A percentile compares a stretch with the other conserved stretches of the same genome.
Conservation (phyloP, 331 rosid species). For the Quercus phellos region DNA sequence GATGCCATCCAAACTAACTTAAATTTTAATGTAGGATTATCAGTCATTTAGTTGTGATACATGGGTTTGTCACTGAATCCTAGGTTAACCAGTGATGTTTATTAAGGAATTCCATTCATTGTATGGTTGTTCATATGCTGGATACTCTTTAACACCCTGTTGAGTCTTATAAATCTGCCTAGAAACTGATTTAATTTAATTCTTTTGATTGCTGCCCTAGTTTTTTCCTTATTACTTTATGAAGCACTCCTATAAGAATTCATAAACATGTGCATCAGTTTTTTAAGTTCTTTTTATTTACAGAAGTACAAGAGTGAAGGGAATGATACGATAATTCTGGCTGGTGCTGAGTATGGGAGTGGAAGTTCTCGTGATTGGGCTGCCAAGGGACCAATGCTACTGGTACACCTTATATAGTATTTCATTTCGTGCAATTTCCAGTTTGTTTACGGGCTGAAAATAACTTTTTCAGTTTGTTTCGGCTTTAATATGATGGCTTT, state of each 20-base stretch:
- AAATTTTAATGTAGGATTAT: too few relatives aligned
- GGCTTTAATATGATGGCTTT: not conserved
- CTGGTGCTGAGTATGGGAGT: conserved; percentile 94
- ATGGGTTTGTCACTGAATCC: not conserved
- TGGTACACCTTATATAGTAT: conserved; percentile 39
- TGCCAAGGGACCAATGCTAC: conserved; percentile 86
- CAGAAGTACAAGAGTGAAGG: conserved; percentile 83
- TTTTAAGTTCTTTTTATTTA: conserved; percentile 5
- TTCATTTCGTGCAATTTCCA: not conserved
- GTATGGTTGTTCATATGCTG: not conserved
- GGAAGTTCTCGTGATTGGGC: conserved; percentile 98
- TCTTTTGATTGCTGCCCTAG: not conserved
- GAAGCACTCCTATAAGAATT: not conserved
- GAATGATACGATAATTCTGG: conserved; percentile 62
- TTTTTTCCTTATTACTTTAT: not conserved
- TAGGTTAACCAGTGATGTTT: not conserved
- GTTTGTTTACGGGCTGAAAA: not conserved
- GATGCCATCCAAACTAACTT: not conserved
- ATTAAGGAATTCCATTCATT: not conserved
- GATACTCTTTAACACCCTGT: not conserved
- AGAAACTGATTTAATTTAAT: not conserved
- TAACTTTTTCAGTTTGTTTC: not conserved
- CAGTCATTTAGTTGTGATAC: not conserved
- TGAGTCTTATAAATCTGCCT: not conserved
- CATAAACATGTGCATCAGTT: not conserved